These are phyloP conservation scores for Reutealis trisperma DNA, from an alignment of 345 rosid genomes.

Conservation along the genomic window DNA sequence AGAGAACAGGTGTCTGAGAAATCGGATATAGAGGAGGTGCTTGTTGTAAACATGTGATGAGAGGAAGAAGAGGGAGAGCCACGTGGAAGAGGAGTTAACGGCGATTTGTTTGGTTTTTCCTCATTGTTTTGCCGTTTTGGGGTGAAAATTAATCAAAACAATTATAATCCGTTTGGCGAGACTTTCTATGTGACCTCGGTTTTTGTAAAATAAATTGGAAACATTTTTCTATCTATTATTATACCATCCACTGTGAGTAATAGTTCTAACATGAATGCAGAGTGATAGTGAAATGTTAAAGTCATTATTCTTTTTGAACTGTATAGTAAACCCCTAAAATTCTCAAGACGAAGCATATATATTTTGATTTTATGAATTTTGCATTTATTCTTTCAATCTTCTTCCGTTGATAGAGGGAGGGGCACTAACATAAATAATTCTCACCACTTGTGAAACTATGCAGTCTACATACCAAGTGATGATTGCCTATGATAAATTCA, in stretches of 20 bases:
- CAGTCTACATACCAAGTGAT: neutral
- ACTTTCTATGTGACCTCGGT: neutral
- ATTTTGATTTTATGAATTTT: too few relatives aligned
- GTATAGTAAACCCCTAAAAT: too few relatives aligned
- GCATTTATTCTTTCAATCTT: neutral
- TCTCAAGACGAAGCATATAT: too few relatives aligned
- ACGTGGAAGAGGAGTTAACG: constrained; percentile 13
- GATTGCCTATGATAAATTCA: neutral
- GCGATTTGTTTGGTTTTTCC: constrained; percentile 5
- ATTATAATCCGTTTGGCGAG: neutral
- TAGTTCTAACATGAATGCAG: neutral
- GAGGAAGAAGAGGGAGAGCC: neutral
- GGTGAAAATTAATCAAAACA: too few relatives aligned
- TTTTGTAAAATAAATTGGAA: neutral
- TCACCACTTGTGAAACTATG: neutral
- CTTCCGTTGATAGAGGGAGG: neutral
- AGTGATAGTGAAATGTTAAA: neutral
- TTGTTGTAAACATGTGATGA: neutral
- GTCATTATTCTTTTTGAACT: neutral
- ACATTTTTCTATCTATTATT: neutral
- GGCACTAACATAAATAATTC: neutral
- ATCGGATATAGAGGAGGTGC: neutral
- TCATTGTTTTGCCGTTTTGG: neutral
- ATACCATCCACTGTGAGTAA: neutral
- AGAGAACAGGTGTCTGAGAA: constrained; percentile 10